Conservation (phyloP, 2,329 filamentous ascomycete genomes). For the Verruconis gallopava region DNA sequence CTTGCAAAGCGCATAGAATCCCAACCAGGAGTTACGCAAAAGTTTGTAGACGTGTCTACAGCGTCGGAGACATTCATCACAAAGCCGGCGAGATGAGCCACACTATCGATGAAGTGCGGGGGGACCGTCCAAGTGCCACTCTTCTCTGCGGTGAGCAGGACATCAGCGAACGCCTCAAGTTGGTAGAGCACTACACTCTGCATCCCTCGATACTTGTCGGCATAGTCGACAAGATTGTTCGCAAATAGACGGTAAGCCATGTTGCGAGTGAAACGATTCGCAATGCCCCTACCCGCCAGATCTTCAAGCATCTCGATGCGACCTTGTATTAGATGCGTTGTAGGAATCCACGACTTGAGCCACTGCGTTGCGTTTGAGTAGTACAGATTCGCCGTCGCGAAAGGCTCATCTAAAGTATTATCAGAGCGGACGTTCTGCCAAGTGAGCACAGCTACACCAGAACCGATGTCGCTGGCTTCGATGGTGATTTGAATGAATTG, state of each 20-base stretch:
- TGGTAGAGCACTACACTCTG: constrained; percentile 15
- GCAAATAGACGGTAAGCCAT: constrained; percentile 17
- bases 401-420: background rate
- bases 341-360: constrained; percentile 8
- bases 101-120: constrained; percentile 10
- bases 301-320: constrained; percentile 13
- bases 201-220: constrained; percentile 16
- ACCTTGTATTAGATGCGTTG: constrained; percentile 13
- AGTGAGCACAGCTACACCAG: background rate
- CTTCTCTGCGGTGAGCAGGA: constrained; percentile 8
- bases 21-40: constrained; percentile 46
- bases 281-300: background rate
- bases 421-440: background rate
- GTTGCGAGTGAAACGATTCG: background rate
- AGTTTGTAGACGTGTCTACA: constrained; percentile 44
- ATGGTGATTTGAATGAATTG: constrained; percentile 5
- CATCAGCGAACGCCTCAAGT: constrained; percentile 13
- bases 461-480: background rate
- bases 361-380: constrained; percentile 3
- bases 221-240: constrained; percentile 15
- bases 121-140: constrained; percentile 9
- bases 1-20: constrained; percentile 42
- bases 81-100: constrained; percentile 4
- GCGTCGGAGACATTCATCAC: constrained; percentile 16
- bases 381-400: constrained; percentile 1